These are phyloP conservation scores for Venturia nashicola DNA, from an alignment of 2,329 filamentous ascomycete species.

Conservation along the genomic window DNA sequence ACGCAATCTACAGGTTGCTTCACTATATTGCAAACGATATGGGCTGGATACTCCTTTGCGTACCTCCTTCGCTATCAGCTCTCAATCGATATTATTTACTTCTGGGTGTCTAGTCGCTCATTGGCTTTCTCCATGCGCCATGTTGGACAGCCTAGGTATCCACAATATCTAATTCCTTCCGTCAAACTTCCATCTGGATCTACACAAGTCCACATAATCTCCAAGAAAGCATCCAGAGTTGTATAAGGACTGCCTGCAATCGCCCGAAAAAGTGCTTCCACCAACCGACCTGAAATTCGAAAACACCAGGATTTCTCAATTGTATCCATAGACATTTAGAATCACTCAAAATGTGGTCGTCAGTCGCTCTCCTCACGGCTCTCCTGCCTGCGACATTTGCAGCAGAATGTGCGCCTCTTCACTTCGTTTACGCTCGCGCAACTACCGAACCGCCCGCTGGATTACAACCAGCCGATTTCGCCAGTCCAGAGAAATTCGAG, in stretches of 20 bases:
- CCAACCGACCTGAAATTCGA: background rate
- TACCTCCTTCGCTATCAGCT: background rate
- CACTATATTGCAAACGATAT: background rate
- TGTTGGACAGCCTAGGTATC: background rate
- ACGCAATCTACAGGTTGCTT: background rate
- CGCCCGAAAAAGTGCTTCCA: background rate
- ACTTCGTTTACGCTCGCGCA: slow-evolving; percentile 4
- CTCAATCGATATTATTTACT: background rate
- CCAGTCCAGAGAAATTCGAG: slow-evolving; percentile 3
- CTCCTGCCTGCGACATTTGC: background rate
- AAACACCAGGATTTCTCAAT: background rate
- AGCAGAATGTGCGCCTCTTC: background rate
- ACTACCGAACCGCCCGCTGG: slow-evolving; percentile 2
- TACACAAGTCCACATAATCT: background rate
- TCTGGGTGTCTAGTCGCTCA: background rate
- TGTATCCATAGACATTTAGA: background rate
- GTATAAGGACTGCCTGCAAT: background rate
- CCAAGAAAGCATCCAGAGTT: background rate
- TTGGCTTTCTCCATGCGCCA: background rate
- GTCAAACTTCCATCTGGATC: background rate
- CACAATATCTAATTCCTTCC: background rate
- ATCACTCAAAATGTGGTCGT: background rate
- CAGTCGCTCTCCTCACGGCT: background rate
- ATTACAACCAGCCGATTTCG: background rate
- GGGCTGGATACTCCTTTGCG: background rate